These are phyloP conservation scores for Spongiforma sp. DNA, from an alignment of 1,284 basidiomycete genomes.

Conservation along the genomic window DNA sequence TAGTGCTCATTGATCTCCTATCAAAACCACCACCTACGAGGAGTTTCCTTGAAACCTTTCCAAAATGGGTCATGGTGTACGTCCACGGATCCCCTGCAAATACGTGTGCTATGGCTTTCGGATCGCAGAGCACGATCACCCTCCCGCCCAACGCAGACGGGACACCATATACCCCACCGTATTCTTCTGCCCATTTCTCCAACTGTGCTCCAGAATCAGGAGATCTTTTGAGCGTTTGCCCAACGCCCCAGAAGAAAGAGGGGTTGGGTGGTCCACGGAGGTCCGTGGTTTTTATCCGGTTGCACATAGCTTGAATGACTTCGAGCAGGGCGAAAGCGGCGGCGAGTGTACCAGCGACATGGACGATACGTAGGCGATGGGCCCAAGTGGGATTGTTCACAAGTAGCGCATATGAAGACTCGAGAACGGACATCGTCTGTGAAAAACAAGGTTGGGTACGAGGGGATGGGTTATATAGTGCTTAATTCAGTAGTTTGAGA, in stretches of 20 bases:
- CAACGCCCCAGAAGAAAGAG: slow-evolving; percentile 35
- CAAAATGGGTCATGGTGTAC: slow-evolving; percentile 13
- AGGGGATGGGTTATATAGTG: too few species aligned
- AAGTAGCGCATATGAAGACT: slow-evolving; percentile 6
- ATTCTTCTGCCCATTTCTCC: slow-evolving; percentile 46
- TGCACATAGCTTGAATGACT: slow-evolving; percentile 8
- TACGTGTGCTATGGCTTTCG: slow-evolving; percentile 58
- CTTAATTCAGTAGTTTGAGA: too few species aligned
- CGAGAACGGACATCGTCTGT: too few species aligned
- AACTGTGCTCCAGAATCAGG: slow-evolving; percentile 24
- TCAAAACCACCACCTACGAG: slow-evolving; percentile 22
- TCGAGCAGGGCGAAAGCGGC: slow-evolving; percentile 21
- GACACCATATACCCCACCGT: slow-evolving; percentile 52
- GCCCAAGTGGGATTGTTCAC: background rate
- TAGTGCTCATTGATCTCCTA: too few species aligned
- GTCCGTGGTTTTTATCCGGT: slow-evolving; percentile 30
- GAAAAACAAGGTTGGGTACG: too few species aligned
- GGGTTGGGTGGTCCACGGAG: slow-evolving; percentile 37
- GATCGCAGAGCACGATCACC: slow-evolving; percentile 54
- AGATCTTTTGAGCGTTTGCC: slow-evolving; percentile 14
- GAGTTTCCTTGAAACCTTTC: slow-evolving; percentile 8
- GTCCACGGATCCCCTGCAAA: slow-evolving; percentile 52
- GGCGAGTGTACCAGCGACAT: slow-evolving; percentile 10
- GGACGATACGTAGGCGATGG: background rate
- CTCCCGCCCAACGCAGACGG: slow-evolving; percentile 46